Percentiles rank a stretch among this genome's conserved stretches.
phyloP scores from a whole-genome alignment of 179 eudicot species.

The Beta corolliflora region DNA sequence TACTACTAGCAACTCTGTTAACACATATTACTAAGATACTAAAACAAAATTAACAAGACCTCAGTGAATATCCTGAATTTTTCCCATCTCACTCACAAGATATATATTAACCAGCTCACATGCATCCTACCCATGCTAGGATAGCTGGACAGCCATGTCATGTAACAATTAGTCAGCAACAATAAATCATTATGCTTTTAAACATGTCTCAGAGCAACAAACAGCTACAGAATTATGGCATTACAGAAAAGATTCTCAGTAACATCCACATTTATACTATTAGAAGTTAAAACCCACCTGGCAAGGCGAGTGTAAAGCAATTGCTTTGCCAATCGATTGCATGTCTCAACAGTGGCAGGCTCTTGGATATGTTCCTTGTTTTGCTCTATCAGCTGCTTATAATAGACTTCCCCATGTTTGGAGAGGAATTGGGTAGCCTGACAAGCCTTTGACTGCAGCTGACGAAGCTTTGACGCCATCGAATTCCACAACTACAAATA shows the following conservation, averaged over 20 bases:
- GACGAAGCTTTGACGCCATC: constrained; percentile 51
- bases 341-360: constrained; percentile 48
- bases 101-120: neutral
- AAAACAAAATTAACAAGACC: neutral
- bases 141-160: neutral
- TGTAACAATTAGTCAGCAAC: neutral
- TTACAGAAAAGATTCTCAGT: neutral
- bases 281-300: constrained; percentile 34
- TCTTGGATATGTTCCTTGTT: constrained; percentile 47
- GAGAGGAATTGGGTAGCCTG: constrained; percentile 42
- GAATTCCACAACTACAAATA: constrained; percentile 21
- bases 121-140: neutral
- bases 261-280: neutral
- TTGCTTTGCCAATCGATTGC: constrained; percentile 46
- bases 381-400: constrained; percentile 46
- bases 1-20: neutral
- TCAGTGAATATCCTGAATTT: neutral
- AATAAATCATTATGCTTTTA: neutral
- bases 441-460: constrained; percentile 45
- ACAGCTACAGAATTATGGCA: neutral
- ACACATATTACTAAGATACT: neutral
- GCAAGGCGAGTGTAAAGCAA: constrained; percentile 55
- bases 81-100: neutral
- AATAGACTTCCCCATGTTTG: constrained; percentile 40
- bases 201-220: neutral